Evolutionary conservation across 768 basidiomycete species (phyloP).

Genomic region (Calocybe gangraenosa): DNA sequence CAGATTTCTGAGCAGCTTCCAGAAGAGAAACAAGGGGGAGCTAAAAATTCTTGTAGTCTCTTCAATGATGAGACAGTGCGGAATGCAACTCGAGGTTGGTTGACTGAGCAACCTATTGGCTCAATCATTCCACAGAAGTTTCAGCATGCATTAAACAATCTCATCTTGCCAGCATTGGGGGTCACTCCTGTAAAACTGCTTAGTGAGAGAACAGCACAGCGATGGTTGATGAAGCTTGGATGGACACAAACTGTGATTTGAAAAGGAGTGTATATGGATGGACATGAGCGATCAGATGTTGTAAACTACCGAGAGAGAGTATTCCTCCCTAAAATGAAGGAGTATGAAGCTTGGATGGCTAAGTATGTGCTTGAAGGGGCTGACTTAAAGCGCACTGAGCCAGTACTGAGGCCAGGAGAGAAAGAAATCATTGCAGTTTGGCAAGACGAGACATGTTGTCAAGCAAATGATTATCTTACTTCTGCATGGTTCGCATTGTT

Average conservation of each 20-base stretch:
- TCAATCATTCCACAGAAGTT: neutral
- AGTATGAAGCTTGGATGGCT: neutral
- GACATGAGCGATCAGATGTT: neutral
- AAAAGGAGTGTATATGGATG: slow-evolving; percentile 4
- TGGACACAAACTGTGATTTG: neutral
- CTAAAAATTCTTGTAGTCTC: neutral
- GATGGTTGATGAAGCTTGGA: neutral
- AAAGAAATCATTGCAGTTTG: neutral
- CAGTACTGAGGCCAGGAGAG: neutral
- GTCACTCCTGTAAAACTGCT: neutral
- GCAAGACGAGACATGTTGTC: neutral
- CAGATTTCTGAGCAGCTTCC: slow-evolving; percentile 2
- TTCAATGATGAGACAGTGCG: neutral
- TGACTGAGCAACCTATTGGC: neutral
- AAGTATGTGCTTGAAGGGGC: neutral
- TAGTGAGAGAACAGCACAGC: neutral
- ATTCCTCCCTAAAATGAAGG: neutral
- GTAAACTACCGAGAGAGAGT: neutral
- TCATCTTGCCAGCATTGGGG: neutral
- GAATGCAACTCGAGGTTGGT: neutral
- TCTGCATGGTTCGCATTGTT: neutral
- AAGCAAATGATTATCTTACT: neutral
- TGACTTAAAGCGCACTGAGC: neutral
- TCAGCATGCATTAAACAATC: neutral
- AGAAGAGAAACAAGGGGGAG: neutral